Conservation (phyloP, 140 eudicot genomes). For the Stevia rebaudiana region DNA sequence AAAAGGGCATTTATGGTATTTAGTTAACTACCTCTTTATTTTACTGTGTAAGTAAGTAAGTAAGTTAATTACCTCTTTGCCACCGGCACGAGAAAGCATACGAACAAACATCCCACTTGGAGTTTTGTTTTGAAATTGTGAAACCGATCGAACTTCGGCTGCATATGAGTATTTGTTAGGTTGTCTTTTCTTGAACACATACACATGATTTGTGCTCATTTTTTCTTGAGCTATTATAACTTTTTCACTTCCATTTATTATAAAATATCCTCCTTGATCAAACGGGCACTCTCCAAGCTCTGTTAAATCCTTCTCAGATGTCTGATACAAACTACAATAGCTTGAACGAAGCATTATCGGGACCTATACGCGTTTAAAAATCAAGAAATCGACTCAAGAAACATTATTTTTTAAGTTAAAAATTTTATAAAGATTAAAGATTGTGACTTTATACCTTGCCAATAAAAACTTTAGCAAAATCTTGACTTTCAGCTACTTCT, state of each 20-base stretch:
- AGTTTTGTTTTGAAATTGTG: slow-evolving; percentile 83
- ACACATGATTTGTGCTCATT: slow-evolving; percentile 97
- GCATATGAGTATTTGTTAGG: slow-evolving; percentile 92
- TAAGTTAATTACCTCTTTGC: slow-evolving; percentile 99
- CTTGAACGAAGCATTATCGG: slow-evolving; percentile 96
- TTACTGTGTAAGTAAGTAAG: too few species aligned
- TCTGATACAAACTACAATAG: slow-evolving; percentile 72
- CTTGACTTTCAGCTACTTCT: slow-evolving; percentile 80
- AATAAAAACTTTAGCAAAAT: slow-evolving; percentile 75
- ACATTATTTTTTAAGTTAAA: neutral
- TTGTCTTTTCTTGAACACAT: slow-evolving; percentile 90
- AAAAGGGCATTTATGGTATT: too few species aligned
- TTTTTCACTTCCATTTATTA: slow-evolving; percentile 92
- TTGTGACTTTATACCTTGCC: slow-evolving; percentile 98
- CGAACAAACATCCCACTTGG: slow-evolving; percentile 94
- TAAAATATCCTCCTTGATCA: slow-evolving; percentile 98
- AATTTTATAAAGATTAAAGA: too few species aligned
- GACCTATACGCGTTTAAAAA: too few species aligned
- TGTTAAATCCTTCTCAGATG: slow-evolving; percentile 84
- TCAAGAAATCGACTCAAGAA: too few species aligned
- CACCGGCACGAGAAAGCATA: slow-evolving; percentile 86
- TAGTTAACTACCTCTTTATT: too few species aligned
- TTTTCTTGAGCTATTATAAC: slow-evolving; percentile 95
- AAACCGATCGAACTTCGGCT: slow-evolving; percentile 90
- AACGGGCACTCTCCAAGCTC: slow-evolving; percentile 96